Evolutionary conservation across 345 rosid species (phyloP).

Genomic region (Brassica incana): DNA sequence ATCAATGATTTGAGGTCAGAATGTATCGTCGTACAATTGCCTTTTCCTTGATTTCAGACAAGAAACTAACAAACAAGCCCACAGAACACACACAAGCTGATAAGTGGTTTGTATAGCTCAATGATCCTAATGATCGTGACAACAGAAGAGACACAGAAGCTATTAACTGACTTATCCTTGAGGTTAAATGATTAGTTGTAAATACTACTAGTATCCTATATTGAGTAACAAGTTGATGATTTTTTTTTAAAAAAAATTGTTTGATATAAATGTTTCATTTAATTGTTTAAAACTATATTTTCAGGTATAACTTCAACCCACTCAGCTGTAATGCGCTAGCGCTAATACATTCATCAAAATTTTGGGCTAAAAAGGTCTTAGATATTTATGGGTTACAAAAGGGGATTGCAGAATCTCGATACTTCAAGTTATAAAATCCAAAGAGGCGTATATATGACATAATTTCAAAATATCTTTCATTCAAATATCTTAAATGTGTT

Average conservation of each 20-base stretch:
- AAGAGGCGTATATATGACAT: background rate
- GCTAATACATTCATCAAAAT: background rate
- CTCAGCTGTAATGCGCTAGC: background rate
- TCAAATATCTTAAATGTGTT: background rate
- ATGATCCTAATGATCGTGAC: background rate
- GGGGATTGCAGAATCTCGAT: background rate
- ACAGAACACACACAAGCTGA: background rate
- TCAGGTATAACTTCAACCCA: background rate
- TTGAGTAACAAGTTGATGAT: background rate
- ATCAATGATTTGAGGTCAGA: slow-evolving; percentile 18
- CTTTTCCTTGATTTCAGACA: slow-evolving; percentile 26
- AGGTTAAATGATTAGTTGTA: background rate
- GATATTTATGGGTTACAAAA: background rate
- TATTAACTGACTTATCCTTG: background rate
- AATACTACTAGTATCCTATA: background rate
- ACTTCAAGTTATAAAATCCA: background rate
- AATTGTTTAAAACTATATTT: background rate
- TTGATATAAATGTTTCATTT: background rate
- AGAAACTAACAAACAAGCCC: slow-evolving; percentile 1
- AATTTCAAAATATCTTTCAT: background rate
- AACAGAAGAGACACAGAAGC: background rate
- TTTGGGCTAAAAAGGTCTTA: background rate
- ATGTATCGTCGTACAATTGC: slow-evolving; percentile 13
- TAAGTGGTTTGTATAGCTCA: slow-evolving; percentile 1
- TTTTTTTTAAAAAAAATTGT: background rate